Conservation (phyloP, 495 filamentous ascomycete genomes). For the Talaromyces stipitatus region DNA sequence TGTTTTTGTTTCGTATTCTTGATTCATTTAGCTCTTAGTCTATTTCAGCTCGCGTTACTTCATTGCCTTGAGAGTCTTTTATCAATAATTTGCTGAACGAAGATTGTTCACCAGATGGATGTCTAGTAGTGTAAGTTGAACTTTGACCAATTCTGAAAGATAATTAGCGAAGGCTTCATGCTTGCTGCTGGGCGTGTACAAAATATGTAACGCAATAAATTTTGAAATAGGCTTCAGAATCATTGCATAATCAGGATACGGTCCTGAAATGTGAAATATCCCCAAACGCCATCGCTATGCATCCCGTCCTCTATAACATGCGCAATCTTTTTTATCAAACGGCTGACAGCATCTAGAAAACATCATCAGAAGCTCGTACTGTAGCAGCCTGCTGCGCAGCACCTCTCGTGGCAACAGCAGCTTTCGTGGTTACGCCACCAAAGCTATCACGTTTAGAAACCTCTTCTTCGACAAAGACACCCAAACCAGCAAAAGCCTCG, state of each 20-base stretch:
- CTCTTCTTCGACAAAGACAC: conserved; percentile 77
- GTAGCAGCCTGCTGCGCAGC: conserved; percentile 22
- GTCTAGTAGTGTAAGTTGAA: not conserved
- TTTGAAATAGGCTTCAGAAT: not conserved
- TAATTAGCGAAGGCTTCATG: not conserved
- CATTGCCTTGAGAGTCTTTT: not conserved
- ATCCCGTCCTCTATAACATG: conserved; percentile 6
- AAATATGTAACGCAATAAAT: not conserved
- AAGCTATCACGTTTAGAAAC: conserved; percentile 36
- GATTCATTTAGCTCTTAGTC: not conserved
- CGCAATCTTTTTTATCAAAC: too few relatives aligned
- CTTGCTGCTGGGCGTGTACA: not conserved
- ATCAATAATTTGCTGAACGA: not conserved
- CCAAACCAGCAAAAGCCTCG: conserved; percentile 86
- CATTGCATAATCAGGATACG: too few relatives aligned
- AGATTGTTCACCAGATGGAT: not conserved
- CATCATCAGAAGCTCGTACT: conserved; percentile 8
- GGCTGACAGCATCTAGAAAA: conserved; percentile 1
- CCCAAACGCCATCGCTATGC: conserved; percentile 50
- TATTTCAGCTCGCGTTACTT: not conserved
- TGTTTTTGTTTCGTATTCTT: not conserved
- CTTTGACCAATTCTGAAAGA: not conserved
- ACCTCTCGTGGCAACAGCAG: conserved; percentile 22
- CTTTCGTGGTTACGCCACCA: conserved; percentile 10
- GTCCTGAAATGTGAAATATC: too few relatives aligned